Evolutionary conservation across 2,329 filamentous ascomycete species (phyloP), one percentile per base, ranked within the genome.

Genomic region (Colletotrichum gigasporum): DNA sequence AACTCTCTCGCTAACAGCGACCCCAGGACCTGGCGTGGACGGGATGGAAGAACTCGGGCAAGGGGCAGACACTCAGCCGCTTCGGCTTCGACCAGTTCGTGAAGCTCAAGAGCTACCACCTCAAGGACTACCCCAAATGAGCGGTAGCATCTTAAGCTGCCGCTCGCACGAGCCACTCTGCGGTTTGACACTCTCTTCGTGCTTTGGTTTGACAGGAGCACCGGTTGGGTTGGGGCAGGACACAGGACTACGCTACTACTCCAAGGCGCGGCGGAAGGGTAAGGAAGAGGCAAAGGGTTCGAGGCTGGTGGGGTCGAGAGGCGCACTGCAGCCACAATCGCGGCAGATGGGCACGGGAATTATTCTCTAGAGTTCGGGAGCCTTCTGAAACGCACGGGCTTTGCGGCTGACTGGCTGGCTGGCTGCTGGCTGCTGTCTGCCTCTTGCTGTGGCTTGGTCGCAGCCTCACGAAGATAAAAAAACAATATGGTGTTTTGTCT

Each of bases 61-160:
- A 92, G 78, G 95, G 95, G 20, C 91, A 94, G 71, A 97, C 94
- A 9, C 80, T 98, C 71, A 96, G 93, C 80, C 90, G 83, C 71
- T 97, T 94, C 73, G 95, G 95, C 10, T 98, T 96, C 74, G 95
- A 97, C 71, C 93, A 97, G 75, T 98, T 97, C 75, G 91, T 96
- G 74, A 97, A 96, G 85, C 85, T 97, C 72, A 97, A 97, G 89
- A 97, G 92, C 83, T 96, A 91, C 78, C 95, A 98, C 78, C 76
- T 97, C 75, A 97, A 97, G 82, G 89, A 96, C 68, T 89, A 90
- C 72, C 87, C 87, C 44, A 89, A 89, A 79, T 88, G 82, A 71
- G 37, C n/a, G 44, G 28, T 55, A 41, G 60, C 16, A 53, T 8
- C 44, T 20, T 39, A n/a, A 18, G 26, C 18, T 20, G 30, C 10